Conservation (phyloP, 139 green algal species). For the Ostreobium quekettii region DNA sequence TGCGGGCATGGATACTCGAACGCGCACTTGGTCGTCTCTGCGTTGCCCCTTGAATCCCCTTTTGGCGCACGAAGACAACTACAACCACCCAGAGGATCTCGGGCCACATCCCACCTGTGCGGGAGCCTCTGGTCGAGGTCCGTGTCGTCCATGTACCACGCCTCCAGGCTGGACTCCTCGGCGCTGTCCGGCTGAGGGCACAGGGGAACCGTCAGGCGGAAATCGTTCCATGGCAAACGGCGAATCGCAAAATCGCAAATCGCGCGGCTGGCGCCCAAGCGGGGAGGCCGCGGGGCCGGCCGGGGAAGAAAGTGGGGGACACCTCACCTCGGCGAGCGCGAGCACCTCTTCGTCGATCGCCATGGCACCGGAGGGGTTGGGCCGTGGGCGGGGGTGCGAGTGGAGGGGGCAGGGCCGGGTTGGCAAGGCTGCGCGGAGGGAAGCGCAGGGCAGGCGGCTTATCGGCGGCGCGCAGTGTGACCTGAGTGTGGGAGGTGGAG, state of each 20-base stretch:
- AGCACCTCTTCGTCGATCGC: conserved; percentile 32
- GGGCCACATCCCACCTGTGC: conserved; percentile 67
- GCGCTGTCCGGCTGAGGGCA: conserved; percentile 47
- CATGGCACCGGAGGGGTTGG: too few relatives aligned
- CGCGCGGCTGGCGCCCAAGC: not conserved
- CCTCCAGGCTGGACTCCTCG: conserved; percentile 44
- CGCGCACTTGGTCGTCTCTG: not conserved
- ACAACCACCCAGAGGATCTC: too few relatives aligned
- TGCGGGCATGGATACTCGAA: too few relatives aligned
- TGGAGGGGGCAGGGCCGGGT: too few relatives aligned
- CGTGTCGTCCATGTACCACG: conserved; percentile 83
- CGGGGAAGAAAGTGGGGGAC: not conserved
- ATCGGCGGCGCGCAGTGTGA: too few relatives aligned
- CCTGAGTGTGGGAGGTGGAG: too few relatives aligned
- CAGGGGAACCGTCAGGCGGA: not conserved
- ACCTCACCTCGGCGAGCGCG: conserved; percentile 36
- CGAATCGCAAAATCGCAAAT: not conserved
- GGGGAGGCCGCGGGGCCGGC: not conserved
- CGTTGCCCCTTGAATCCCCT: not conserved
- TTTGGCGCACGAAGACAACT: not conserved
- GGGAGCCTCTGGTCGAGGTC: conserved; percentile 58
- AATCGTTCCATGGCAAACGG: not conserved
- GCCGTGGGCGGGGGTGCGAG: too few relatives aligned
- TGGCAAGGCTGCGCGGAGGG: too few relatives aligned
- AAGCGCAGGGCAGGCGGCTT: too few relatives aligned